Evolutionary conservation across 2,329 filamentous ascomycete genomes (phyloP), one percentile per base, ranked within the genome.

Genomic region (Diaporthe australafricana): DNA sequence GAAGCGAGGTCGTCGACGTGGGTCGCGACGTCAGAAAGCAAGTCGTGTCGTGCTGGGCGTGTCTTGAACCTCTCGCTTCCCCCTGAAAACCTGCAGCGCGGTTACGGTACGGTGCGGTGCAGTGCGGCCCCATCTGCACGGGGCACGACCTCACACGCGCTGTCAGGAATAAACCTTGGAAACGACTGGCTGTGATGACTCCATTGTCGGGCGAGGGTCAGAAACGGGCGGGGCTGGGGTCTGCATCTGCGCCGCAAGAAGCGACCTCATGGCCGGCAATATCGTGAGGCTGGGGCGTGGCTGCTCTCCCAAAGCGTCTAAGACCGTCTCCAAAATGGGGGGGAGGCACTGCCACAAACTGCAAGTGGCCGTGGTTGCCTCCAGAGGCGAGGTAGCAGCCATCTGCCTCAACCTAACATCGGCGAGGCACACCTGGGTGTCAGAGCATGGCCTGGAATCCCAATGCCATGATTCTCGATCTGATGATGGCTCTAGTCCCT

Each of bases 241-340:
- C 14, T 63, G 60, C 60, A 63, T 35, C 38, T n/a, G 38, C 56
- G 22, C 45, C 56, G 16, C 42, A 22, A 16, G 17, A 27, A n/a
- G n/a, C n/a, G 20, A 60, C 8, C 56, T 16, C 56, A 27, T 65
- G 42, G 60, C 45, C 45, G 35, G 53, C 53, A 68, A 47, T 48
- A 48, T 70, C 57, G 56, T 70, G 71, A 70, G 67, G 71, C 71
- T 70, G 57, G 71, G 68, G 30, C n/a, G 67, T 69, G 67, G 53
- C 53, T 69, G 55, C 42, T 6, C 27, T 40, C 67, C 53, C 5
- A 56, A 50, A 60, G 60, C 60, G 42, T 65, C 2, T 27, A 50
- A 38, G 45, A 35, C 60, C 30, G 42, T 14, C 25, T 20, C 57
- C 40, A 48, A 14, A 16, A 7, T 40, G 47, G 62, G 47, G 45